phyloP scores from a whole-genome alignment of 2,329 filamentous ascomycete species.

The Calonectria henricotiae region DNA sequence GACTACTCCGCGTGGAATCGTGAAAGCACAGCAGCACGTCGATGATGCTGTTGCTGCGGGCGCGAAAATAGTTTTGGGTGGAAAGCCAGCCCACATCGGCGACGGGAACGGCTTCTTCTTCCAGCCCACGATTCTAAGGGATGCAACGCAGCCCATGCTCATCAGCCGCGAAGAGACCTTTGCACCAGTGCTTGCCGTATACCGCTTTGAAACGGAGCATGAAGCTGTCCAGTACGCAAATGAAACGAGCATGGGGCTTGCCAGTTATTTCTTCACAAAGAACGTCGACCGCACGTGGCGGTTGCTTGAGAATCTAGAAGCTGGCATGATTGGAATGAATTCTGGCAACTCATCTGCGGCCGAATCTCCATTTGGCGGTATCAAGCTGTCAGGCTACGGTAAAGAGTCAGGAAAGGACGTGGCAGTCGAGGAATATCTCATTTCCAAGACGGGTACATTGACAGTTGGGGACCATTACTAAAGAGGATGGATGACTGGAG shows the following conservation, averaged over 20 bases:
- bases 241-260: conserved; percentile 41
- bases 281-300: conserved; percentile 37
- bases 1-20: conserved; percentile 37
- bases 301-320: conserved; percentile 42
- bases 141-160: conserved; percentile 21
- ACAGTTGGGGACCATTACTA: background rate
- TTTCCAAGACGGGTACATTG: conserved; percentile 55
- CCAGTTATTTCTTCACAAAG: conserved; percentile 42
- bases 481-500: background rate
- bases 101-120: conserved; percentile 39
- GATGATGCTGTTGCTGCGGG: conserved; percentile 38
- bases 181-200: conserved; percentile 39
- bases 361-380: conserved; percentile 57
- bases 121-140: conserved; percentile 41
- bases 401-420: conserved; percentile 61
- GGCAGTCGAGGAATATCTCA: conserved; percentile 62
- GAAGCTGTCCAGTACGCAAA: conserved; percentile 40
- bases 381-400: conserved; percentile 44
- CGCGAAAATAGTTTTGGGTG: conserved; percentile 31
- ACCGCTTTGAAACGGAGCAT: conserved; percentile 41
- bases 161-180: conserved; percentile 43
- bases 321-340: conserved; percentile 45
- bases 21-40: conserved; percentile 33
- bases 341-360: conserved; percentile 53
- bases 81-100: background rate